Conservation (phyloP, 495 filamentous ascomycete genomes). For the Trichocladium antarcticum region DNA sequence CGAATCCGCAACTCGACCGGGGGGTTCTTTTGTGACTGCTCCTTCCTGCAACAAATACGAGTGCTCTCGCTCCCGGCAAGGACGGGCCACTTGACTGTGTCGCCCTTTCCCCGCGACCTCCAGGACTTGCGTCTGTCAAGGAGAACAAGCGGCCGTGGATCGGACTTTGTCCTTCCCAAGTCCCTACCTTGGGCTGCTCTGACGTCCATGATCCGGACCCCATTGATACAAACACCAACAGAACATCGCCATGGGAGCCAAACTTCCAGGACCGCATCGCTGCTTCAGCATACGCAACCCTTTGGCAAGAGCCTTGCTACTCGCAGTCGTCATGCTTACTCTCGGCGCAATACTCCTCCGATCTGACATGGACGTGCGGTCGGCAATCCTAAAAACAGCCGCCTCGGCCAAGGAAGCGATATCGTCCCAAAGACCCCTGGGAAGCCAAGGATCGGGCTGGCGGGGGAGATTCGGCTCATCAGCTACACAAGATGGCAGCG, state of each 20-base stretch:
- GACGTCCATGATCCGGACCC: not conserved
- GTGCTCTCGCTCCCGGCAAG: no score
- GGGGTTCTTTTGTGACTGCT: no score
- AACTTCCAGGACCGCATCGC: slow-evolving; percentile 28
- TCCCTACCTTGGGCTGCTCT: not conserved
- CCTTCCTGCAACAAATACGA: no score
- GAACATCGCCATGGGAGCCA: slow-evolving; percentile 26
- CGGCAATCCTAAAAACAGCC: slow-evolving; percentile 29
- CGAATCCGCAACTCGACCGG: no score
- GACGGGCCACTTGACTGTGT: no score
- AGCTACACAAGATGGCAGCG: not conserved
- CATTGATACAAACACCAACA: not conserved
- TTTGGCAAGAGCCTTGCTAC: slow-evolving; percentile 29
- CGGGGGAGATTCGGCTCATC: not conserved
- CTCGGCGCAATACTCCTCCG: slow-evolving; percentile 28
- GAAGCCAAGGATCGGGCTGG: not conserved
- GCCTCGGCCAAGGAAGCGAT: slow-evolving; percentile 26
- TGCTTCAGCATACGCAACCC: slow-evolving; percentile 38
- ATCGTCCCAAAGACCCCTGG: slow-evolving; percentile 26
- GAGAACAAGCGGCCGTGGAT: no score
- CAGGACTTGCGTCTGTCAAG: no score
- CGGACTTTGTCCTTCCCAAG: no score
- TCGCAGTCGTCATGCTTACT: slow-evolving; percentile 28
- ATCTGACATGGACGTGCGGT: slow-evolving; percentile 31
- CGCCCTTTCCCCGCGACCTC: not conserved